phyloP scores from a whole-genome alignment of 179 eudicot species.

The Spergularia azorica region DNA sequence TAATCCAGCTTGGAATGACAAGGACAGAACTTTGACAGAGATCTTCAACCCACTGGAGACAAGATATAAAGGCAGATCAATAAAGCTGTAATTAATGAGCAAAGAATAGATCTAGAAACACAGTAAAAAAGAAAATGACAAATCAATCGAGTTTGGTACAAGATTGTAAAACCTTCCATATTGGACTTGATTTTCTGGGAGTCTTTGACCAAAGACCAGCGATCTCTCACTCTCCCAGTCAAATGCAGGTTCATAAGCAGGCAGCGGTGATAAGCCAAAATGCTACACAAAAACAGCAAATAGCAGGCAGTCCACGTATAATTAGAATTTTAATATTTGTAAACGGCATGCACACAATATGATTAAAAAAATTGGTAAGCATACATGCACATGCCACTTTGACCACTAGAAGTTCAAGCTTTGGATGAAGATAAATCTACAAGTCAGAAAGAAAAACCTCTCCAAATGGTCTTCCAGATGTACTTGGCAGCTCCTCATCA shows the following conservation, averaged over 20 bases:
- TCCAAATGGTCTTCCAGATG: constrained; percentile 80
- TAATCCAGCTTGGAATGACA: constrained; percentile 93
- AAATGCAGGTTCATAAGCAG: constrained; percentile 96
- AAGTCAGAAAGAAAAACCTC: constrained; percentile 44
- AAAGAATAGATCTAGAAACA: constrained; percentile 5
- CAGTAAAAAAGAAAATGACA: not conserved
- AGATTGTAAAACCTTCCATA: constrained; percentile 62
- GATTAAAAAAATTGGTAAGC: no score
- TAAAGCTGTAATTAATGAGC: not conserved
- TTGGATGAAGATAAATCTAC: constrained; percentile 23
- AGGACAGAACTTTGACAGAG: constrained; percentile 87
- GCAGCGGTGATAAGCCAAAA: constrained; percentile 88
- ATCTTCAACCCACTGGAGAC: constrained; percentile 84
- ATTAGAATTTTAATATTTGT: constrained; percentile 1
- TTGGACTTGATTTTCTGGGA: constrained; percentile 72
- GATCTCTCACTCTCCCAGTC: constrained; percentile 99
- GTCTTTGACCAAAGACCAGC: constrained; percentile 88
- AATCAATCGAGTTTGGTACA: not conserved
- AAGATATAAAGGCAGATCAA: constrained; percentile 21
- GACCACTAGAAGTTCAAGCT: constrained; percentile 31
- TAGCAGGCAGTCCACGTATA: not conserved
- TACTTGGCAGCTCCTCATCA: constrained; percentile 86
- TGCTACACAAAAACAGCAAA: constrained; percentile 54
- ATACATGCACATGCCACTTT: not conserved
- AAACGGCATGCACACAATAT: not conserved